Evolutionary conservation across 352 stramenopile genomes (phyloP), one percentile per base, ranked within the genome.

Genomic region (Phytophthora litchii): DNA sequence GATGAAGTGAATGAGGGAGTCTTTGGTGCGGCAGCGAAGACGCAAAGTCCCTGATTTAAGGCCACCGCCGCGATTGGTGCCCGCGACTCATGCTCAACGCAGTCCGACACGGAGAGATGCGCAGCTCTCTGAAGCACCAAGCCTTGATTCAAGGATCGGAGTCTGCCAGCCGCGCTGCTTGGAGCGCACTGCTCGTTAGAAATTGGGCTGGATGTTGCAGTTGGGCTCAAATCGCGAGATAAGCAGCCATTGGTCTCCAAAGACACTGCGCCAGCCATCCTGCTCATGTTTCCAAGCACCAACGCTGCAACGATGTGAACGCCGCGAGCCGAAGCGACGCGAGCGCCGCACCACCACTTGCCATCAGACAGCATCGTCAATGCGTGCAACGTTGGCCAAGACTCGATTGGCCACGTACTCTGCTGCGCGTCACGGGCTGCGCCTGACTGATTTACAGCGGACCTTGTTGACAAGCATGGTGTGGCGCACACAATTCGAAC

Each of bases 211-310:
- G 42, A 48, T 3, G 54, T 61, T 66, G 54, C 50, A 67, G 54
- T 71, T 67, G 25, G 38, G 11, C 20, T 56, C 63, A 64, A 68
- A 72, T 68, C 52, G 20, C 17, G 38, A 35, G 56, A 70, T 57
- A 44, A n/a, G 62, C 58, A 66, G 54, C 61, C 54, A 64, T 47
- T 16, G 40, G 23, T 31, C 29, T 21, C 53, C 62, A 70, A 66
- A 70, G 55, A 66, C 43, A 25, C 43, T 40, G 37, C 47, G 25
- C 42, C 41, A 31, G 36, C 36, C 54, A 68, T 32, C 36, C 34
- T 61, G 55, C 47, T 48, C 27, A 47, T 48, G 27, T 35, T 60
- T 53, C 42, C 57, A 54, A 61, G 50, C 57, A 57, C 54, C 43
- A 60, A 3, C 14, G 19, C 17, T 19, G 9, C 32, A 9, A 25